phyloP scores from a whole-genome alignment of 306 rosid species.

The Cyamopsis tetragonoloba region DNA sequence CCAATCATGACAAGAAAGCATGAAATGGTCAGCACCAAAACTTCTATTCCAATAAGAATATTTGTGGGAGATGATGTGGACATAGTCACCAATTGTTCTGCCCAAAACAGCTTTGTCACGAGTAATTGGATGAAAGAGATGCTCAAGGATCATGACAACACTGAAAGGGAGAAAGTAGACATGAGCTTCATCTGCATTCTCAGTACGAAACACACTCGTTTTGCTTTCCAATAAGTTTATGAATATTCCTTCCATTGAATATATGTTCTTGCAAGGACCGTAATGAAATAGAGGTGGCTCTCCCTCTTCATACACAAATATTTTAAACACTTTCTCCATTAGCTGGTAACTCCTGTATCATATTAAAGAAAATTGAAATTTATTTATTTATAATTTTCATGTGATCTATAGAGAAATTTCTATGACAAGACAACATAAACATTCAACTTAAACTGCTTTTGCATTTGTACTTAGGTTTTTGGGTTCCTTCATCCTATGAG shows the following conservation, averaged over 20 bases:
- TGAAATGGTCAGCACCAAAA: constrained; percentile 65
- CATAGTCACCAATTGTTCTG: constrained; percentile 56
- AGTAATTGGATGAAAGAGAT: constrained; percentile 49
- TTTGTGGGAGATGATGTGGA: constrained; percentile 40
- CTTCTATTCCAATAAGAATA: constrained; percentile 62
- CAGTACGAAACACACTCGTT: constrained; percentile 36
- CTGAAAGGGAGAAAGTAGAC: constrained; percentile 65
- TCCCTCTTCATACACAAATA: constrained; percentile 56
- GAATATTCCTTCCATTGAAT: constrained; percentile 65
- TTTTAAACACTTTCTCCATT: constrained; percentile 55
- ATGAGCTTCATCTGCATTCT: constrained; percentile 49
- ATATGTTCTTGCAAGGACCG: constrained; percentile 64
- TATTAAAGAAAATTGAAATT: not conserved
- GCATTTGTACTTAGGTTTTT: no score
- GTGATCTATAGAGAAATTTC: no score
- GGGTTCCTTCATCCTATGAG: no score
- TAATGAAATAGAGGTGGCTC: constrained; percentile 62
- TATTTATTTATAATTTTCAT: no score
- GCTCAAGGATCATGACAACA: constrained; percentile 51
- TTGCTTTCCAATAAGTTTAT: constrained; percentile 47
- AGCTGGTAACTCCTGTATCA: constrained; percentile 47
- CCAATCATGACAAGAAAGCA: constrained; percentile 71
- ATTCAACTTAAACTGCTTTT: no score
- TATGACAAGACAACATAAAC: no score
- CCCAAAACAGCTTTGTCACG: constrained; percentile 58